Evolutionary conservation across 768 basidiomycete species (phyloP), one percentile per base, ranked within the genome.

Genomic region (Lentinula raphanica): DNA sequence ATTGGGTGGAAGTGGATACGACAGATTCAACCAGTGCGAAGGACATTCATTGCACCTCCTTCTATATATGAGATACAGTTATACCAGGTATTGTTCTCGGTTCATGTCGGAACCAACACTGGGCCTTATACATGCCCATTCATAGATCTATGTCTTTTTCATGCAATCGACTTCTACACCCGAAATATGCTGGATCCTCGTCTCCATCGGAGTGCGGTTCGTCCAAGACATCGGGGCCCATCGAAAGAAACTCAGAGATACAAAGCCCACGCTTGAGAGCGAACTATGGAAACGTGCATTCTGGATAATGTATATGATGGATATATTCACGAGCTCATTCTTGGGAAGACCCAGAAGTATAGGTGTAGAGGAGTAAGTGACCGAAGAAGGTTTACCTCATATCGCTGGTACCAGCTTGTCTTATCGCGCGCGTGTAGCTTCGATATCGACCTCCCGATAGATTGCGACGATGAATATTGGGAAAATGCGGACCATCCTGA

Each of bases 401-500:
- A 23, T 27, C 27, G 9, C 21, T 3, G 17, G 25, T 58, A n/a
- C 28, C 23, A 21, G 13, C 5, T 35, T 35, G n/a, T n/a, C 32
- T 35, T 35, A 35, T 13, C 8, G 13, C 32, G 9, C 13, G 32
- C 0, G 3, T 13, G 46, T 48, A 86, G 86, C 61, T 83, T 82
- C 58, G 85, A 88, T 56, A 73, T 82, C 19, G 85, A 84, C 21
- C 74, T 78, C 11, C 85, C 86, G 0, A 62, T 80, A 0, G 84
- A 85, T 13, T 82, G 83, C 23, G 87, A 88, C 56, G 87, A 88
- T 63, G 84, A 87, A 50, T 86, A 81, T 59, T 87, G 85, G 85
- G 76, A 76, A 15, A 71, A 67, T 57, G 71, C 65, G 25, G 49
- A 31, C 13, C 77, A 79, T 39, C 74, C 75, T 0, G 70, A 68